Percentiles rank a stretch among this genome's conserved stretches.
phyloP scores from a whole-genome alignment of 345 rosid genomes.

The Boechera retrofracta region DNA sequence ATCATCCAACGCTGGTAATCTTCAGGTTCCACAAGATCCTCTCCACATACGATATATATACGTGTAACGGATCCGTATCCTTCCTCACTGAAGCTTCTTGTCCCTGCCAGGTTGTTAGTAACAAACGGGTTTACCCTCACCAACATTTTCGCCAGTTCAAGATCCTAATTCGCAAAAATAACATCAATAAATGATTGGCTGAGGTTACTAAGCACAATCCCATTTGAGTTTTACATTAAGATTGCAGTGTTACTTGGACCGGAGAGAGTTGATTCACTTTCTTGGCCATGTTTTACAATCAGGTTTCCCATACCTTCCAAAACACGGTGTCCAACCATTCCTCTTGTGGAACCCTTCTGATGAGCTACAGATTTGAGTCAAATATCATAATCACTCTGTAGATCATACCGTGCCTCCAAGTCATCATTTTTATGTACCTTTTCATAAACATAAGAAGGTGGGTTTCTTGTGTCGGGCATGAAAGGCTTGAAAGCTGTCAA shows the following conservation, averaged over 20 bases:
- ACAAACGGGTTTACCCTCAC: conserved; percentile 45
- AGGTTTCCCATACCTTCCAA: conserved; percentile 11
- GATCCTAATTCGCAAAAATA: conserved; percentile 32
- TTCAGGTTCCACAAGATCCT: conserved; percentile 7
- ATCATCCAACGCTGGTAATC: conserved; percentile 49
- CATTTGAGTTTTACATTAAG: neutral
- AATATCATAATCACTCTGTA: neutral
- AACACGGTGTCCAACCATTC: conserved; percentile 13
- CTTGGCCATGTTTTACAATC: conserved; percentile 3
- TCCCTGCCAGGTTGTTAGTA: conserved; percentile 37
- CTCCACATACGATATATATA: conserved; percentile 39
- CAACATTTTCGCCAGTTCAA: conserved; percentile 43
- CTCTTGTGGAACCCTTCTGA: neutral
- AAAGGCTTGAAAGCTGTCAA: conserved; percentile 38
- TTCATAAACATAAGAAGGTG: conserved; percentile 33
- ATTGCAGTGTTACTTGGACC: neutral
- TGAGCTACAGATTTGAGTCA: neutral
- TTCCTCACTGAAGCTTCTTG: conserved; percentile 34
- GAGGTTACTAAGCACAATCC: neutral
- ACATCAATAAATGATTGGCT: neutral
- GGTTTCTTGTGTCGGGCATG: conserved; percentile 42
- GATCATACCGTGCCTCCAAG: neutral
- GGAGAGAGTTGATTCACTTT: conserved; percentile 2
- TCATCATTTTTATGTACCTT: conserved; percentile 11
- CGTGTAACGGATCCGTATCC: conserved; percentile 32